These are phyloP conservation scores for Dacryopinax spathularia DNA, from an alignment of 768 basidiomycete genomes.

Conservation along the genomic window DNA sequence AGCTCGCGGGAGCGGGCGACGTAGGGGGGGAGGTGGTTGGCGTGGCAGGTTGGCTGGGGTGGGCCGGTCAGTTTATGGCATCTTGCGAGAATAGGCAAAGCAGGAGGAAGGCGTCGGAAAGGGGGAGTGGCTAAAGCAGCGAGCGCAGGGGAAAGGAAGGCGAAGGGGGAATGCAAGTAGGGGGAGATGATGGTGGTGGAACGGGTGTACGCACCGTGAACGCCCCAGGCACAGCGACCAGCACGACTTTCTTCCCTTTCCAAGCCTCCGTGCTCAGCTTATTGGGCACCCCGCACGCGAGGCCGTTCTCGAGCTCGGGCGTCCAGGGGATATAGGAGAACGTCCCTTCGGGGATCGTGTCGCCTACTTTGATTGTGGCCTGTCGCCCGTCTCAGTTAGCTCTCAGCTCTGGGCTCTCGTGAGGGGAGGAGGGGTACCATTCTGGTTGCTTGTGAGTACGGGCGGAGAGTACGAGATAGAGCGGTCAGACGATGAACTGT, in stretches of 20 bases:
- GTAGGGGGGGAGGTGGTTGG: conserved; percentile 25
- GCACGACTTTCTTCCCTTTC: conserved; percentile 65
- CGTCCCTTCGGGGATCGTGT: conserved; percentile 33
- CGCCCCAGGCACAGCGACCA: conserved; percentile 66
- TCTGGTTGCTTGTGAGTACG: neutral
- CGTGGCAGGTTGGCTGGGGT: conserved; percentile 37
- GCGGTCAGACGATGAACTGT: neutral
- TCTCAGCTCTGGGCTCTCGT: no score
- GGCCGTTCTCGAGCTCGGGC: conserved; percentile 44
- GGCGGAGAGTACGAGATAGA: neutral
- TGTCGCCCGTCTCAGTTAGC: no score
- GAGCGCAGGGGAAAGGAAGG: neutral
- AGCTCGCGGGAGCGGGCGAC: conserved; percentile 26
- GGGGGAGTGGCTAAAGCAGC: no score
- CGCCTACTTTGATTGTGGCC: conserved; percentile 34
- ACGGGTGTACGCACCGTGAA: conserved; percentile 44
- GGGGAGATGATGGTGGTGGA: neutral
- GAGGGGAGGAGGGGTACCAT: neutral
- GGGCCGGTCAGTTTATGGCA: neutral
- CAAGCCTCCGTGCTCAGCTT: conserved; percentile 33
- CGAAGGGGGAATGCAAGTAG: neutral
- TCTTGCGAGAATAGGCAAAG: neutral
- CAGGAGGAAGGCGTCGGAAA: neutral
- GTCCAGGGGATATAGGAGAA: conserved; percentile 47
- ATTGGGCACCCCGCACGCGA: neutral